These are phyloP conservation scores for Davidsoniella virescens DNA, from an alignment of 2,329 filamentous ascomycete species.

Conservation along the genomic window DNA sequence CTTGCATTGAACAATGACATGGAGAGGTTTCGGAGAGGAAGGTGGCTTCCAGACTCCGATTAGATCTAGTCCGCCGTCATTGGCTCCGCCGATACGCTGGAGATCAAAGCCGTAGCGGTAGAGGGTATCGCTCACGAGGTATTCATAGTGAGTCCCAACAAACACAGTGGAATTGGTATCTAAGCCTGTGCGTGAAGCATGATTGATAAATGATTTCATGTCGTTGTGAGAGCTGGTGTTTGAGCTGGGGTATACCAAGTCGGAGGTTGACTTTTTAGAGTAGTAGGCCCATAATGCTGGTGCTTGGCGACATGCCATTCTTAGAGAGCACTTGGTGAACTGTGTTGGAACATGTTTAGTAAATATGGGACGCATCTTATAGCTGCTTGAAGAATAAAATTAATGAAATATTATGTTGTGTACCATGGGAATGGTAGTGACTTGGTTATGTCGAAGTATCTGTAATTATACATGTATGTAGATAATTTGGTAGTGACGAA, in stretches of 20 bases:
- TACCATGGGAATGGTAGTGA: no score
- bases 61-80: constrained; percentile 59
- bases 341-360: no score
- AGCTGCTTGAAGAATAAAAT: no score
- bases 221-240: constrained; percentile 34
- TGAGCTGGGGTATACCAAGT: constrained; percentile 8
- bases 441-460: no score
- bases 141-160: constrained; percentile 64
- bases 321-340: no score
- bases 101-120: constrained; percentile 46
- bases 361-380: no score
- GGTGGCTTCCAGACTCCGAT: constrained; percentile 53
- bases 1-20: constrained; percentile 53
- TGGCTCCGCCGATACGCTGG: constrained; percentile 45
- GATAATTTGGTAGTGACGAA: no score
- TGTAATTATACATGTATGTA: no score
- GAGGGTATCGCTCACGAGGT: constrained; percentile 43
- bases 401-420: no score
- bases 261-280: background rate
- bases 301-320: no score
- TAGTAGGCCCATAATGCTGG: no score
- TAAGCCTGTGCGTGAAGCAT: constrained; percentile 41
- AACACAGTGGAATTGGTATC: constrained; percentile 42
- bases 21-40: constrained; percentile 22
- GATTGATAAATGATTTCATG: constrained; percentile 46